Conservation (phyloP, 1,284 basidiomycete species). For the Ganoderma multipileum region DNA sequence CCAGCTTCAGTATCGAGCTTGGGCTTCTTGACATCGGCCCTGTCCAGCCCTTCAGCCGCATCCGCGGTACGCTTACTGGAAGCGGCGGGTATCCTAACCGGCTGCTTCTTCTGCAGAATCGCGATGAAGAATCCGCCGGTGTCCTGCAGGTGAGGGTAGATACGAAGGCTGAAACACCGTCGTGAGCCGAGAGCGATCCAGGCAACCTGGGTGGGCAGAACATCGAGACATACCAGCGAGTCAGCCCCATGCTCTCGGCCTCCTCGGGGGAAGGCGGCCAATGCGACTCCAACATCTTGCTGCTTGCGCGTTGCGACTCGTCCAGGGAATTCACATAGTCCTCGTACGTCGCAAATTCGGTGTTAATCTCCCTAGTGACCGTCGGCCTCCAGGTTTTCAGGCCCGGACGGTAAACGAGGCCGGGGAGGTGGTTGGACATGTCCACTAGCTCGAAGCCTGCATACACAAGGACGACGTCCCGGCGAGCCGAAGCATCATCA, state of each 20-base stretch:
- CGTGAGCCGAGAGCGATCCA: not conserved
- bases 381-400: conserved; percentile 80
- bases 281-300: conserved; percentile 72
- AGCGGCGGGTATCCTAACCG: conserved; percentile 11
- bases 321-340: conserved; percentile 59
- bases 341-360: conserved; percentile 60
- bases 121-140: conserved; percentile 98
- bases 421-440: conserved; percentile 74
- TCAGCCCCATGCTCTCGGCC: conserved; percentile 63
- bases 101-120: conserved; percentile 68
- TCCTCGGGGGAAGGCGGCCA: conserved; percentile 77
- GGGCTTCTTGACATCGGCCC: conserved; percentile 56
- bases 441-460: conserved; percentile 85
- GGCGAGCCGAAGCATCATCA: conserved; percentile 6
- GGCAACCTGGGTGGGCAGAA: not conserved
- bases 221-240: conserved; percentile 67
- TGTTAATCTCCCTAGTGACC: conserved; percentile 51
- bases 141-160: conserved; percentile 96
- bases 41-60: conserved; percentile 44
- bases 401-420: conserved; percentile 79
- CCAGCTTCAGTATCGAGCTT: conserved; percentile 42
- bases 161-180: conserved; percentile 66
- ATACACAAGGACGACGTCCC: conserved; percentile 1
- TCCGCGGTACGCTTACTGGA: conserved; percentile 54
- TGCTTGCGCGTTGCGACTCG: conserved; percentile 54